Percentiles rank a stretch among this genome's conserved stretches.
These are phyloP conservation scores for Mucor piriformis DNA, from an alignment of 371 early-diverging fungal species.

Conservation along the genomic window DNA sequence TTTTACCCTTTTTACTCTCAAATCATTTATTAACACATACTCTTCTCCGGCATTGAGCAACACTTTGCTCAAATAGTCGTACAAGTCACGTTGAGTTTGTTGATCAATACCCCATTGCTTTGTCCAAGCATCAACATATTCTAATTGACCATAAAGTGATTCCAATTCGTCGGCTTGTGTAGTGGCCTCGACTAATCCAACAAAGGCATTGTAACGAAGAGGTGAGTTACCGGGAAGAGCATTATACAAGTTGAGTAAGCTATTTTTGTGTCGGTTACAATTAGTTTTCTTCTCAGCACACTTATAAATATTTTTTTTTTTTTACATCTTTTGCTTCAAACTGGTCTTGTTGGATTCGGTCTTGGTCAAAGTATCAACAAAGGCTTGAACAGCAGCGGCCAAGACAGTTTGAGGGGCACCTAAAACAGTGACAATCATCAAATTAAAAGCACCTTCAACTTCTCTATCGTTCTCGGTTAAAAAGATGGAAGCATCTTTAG, in stretches of 20 bases:
- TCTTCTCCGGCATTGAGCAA: slow-evolving; percentile 63
- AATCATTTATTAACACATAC: slow-evolving; percentile 66
- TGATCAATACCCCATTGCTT: slow-evolving; percentile 75
- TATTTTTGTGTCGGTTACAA: slow-evolving; percentile 34
- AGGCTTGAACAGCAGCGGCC: slow-evolving; percentile 47
- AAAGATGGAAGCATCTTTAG: slow-evolving; percentile 61
- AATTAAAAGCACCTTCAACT: slow-evolving; percentile 74
- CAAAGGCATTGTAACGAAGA: slow-evolving; percentile 74
- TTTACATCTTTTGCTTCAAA: slow-evolving; percentile 69
- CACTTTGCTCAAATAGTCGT: slow-evolving; percentile 65
- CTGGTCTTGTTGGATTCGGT: slow-evolving; percentile 53
- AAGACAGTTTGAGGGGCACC: slow-evolving; percentile 37
- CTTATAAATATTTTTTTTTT: neutral
- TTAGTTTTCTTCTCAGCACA: neutral
- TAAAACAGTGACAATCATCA: slow-evolving; percentile 65
- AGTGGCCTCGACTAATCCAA: slow-evolving; percentile 77
- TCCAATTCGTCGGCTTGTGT: slow-evolving; percentile 73
- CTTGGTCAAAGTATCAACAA: slow-evolving; percentile 58
- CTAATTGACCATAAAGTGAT: slow-evolving; percentile 66
- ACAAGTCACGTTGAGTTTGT: slow-evolving; percentile 63
- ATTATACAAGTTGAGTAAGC: slow-evolving; percentile 85
- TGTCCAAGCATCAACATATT: slow-evolving; percentile 68
- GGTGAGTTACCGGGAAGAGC: slow-evolving; percentile 65
- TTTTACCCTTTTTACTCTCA: neutral
- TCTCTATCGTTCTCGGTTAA: slow-evolving; percentile 67